Evolutionary conservation across 2,329 filamentous ascomycete species (phyloP).

Genomic region (Hypoxylon sp.): DNA sequence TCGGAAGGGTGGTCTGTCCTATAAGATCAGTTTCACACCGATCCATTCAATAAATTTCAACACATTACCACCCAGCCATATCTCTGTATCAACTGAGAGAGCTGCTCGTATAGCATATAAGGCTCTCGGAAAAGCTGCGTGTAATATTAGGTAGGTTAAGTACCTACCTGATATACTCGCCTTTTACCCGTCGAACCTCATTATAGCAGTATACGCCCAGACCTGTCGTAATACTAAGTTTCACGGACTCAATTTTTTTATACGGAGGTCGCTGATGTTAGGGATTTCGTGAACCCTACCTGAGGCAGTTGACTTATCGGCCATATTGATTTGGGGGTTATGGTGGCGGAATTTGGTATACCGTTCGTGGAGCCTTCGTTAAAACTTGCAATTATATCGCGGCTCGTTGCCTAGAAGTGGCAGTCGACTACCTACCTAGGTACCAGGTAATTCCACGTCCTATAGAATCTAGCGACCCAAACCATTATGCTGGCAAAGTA

Average conservation of each 20-base stretch:
- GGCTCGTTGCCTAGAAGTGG: not conserved
- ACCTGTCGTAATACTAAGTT: not conserved
- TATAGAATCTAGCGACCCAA: not conserved
- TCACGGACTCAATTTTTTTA: not conserved
- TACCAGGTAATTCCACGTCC: not conserved
- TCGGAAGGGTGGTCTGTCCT: too few relatives aligned
- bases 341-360: not conserved
- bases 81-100: too few relatives aligned
- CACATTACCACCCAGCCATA: too few relatives aligned
- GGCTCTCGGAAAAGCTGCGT: too few relatives aligned
- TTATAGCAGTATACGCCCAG: not conserved
- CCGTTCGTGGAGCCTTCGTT: not conserved
- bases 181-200: not conserved
- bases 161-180: too few relatives aligned
- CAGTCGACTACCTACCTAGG: not conserved
- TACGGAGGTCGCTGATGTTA: not conserved
- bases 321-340: not conserved
- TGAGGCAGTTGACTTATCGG: too few relatives aligned
- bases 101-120: too few relatives aligned
- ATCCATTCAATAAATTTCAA: too few relatives aligned
- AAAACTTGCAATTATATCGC: not conserved
- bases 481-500: slow-evolving; percentile 4
- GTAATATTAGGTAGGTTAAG: too few relatives aligned
- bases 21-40: too few relatives aligned
- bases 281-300: not conserved